A percentile compares a stretch with the other conserved stretches of the same genome.
These are phyloP conservation scores for Phyllosticta citriasiana DNA, from an alignment of 2,329 filamentous ascomycete species.

Conservation along the genomic window DNA sequence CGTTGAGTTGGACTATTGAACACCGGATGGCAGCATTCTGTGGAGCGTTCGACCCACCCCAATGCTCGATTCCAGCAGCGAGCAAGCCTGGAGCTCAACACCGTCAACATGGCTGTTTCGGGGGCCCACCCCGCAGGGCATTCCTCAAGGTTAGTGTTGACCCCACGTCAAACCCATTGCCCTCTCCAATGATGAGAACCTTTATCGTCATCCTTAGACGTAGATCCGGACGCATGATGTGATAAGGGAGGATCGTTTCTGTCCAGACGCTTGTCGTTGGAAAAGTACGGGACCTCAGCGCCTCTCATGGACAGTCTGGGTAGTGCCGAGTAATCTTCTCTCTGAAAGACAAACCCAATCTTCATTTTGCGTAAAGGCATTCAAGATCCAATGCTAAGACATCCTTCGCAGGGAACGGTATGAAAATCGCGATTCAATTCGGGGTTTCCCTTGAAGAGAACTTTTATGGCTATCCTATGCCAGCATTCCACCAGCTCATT, in stretches of 20 bases:
- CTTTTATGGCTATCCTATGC: too few species aligned
- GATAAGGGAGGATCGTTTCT: constrained; percentile 8
- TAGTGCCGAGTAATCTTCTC: constrained; percentile 11
- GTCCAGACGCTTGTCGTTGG: neutral
- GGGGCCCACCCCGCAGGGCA: neutral
- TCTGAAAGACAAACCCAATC: neutral
- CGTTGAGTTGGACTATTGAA: constrained; percentile 41
- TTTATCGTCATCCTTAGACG: constrained; percentile 97
- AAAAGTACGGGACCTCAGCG: constrained; percentile 2
- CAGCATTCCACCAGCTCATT: too few species aligned
- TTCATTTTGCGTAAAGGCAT: neutral
- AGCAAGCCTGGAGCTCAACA: neutral
- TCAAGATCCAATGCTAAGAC: neutral
- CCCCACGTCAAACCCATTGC: neutral
- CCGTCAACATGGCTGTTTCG: neutral
- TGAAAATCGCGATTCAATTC: neutral
- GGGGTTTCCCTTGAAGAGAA: too few species aligned
- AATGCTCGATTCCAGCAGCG: too few species aligned
- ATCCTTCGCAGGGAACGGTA: neutral
- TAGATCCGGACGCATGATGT: constrained; percentile 31
- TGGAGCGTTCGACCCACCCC: too few species aligned
- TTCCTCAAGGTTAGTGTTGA: neutral
- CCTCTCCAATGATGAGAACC: constrained; percentile 66
- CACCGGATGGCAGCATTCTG: neutral
- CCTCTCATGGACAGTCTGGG: constrained; percentile 2